Base-by-base conservation (phyloP, 805 yeast genomes). In the Saturnispora silvae region DNA sequence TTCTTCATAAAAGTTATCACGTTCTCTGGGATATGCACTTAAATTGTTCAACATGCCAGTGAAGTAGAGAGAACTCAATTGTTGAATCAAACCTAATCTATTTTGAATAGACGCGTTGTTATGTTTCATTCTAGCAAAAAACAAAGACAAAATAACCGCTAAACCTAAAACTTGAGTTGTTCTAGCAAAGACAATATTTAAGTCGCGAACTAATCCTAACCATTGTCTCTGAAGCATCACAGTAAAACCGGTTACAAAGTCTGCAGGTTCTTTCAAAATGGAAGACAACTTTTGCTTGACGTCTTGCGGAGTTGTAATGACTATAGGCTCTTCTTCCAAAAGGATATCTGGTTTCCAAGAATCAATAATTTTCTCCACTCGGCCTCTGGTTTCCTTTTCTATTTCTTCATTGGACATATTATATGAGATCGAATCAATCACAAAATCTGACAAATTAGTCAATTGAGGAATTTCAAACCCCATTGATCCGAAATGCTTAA, bases 31-130 rank as follows among this genome's bases (percentile, higher is more conserved):
- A 51, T 78, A 85, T 13, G 81, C 65, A 1, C 87, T 71, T 51
- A 84, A 63, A 54, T 83, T 84, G 48, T 79, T 81, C 38, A 85
- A 65, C 68, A 84, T 72, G 1, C 95, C 95, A 33, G 77, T 75
- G 53, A 76, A 85, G 51, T 80, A 84, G 35, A 84, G 53, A 22
- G 84, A 75, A 17, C 79, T 61, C 3, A 78, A 68, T 50, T 81
- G 82, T 54, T 85, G 95, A 3, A 80, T 67, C 34, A 84, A 59
- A 3, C 95, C 95, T 14, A 85, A 56, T 45, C 94, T 61, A 54
- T 83, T 73, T 40, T 65, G 66, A 23, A 82, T 67, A 24, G 89
- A 78, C 19, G 62, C 61, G 27, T 51, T 51, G 27, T 59, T 53
- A 37, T 70, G 57, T 38, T 64, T 64, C 32, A 77, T 48, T 7